phyloP scores from a whole-genome alignment of 495 filamentous ascomycete genomes.

The Choiromyces venosus region DNA sequence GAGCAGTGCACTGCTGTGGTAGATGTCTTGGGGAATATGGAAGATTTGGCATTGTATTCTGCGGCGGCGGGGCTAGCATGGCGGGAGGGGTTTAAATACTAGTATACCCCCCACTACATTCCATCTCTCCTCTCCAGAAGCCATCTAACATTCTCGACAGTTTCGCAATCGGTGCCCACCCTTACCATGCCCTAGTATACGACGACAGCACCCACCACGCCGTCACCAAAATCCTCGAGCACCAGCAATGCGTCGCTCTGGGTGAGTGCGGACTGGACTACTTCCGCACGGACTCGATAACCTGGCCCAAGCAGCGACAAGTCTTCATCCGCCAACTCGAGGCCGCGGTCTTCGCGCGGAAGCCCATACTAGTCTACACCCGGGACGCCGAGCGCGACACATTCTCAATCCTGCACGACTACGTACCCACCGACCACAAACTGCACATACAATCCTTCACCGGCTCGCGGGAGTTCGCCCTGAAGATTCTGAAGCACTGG shows the following conservation, averaged over 20 bases:
- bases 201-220: not conserved
- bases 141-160: not conserved
- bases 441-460: conserved; percentile 20
- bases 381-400: conserved; percentile 14
- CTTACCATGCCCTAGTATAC: conserved; percentile 6
- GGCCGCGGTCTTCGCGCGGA: not conserved
- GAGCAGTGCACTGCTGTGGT: not conserved
- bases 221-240: conserved; percentile 46
- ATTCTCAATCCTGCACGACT: conserved; percentile 7
- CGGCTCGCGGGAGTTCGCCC: conserved; percentile 7
- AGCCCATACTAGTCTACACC: conserved; percentile 11
- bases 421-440: conserved; percentile 10
- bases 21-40: not conserved
- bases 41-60: not conserved
- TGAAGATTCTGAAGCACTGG: conserved; percentile 9
- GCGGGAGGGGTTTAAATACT: not conserved
- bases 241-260: conserved; percentile 56
- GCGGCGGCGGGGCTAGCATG: not conserved
- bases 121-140: not conserved
- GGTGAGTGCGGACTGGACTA: conserved; percentile 36
- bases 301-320: not conserved
- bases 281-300: conserved; percentile 4
- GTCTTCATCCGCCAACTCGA: conserved; percentile 13
- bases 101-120: not conserved
- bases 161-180: conserved; percentile 16